Base-by-base conservation (phyloP, 177 flowering plant species). In the Tripterygium wilfordii region DNA sequence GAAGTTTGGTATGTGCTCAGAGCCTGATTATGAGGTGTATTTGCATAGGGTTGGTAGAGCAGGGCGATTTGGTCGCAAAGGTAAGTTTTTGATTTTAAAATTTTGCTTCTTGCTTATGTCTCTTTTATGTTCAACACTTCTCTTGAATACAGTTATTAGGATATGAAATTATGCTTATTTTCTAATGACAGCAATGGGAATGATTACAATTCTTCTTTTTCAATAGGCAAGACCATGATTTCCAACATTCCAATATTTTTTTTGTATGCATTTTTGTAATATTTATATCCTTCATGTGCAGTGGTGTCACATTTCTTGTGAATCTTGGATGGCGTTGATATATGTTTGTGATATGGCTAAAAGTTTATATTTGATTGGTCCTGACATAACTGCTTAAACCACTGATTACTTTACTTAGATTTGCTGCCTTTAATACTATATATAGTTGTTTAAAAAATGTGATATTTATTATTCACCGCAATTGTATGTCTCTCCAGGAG, bases 31-130 rank as follows among this genome's bases (percentile, higher is more conserved):
- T 25, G 29, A 42, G 61, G 96, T 88, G 24, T 91, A 88, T 63
- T 57, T 88, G 58, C 98, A 91, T 56, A 80, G 98, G 45, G 69
- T 88, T 49, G 98, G 98, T 17, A 66, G 96, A 53, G 92, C 98
- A 8, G 98, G 98, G 33, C 86, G 96, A n/a, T 91, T 91, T 74
- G 98, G 98, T 39, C 92, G 98, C 53, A 88, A 91, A 42, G 98
- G 98, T 82, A 62, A 28, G 59, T 50, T 68, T 35, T 36, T 42
- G 19, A 4, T 25, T 44, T 45, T 16, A 14, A 1, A 10, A 4
- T 33, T 24, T 30, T 18, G 29, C 36, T 42, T 17, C 1, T 29
- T n/a, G 30, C 14, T 36, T 30, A 41, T 42, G 18, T 36, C 27
- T 4, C 1, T 29, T 15, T 28, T 16, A 20, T 7, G 24, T 25